Evolutionary conservation across 78 protist species (phyloP).

Genomic region (slime mould (Dictyostelium discoideum)): DNA sequence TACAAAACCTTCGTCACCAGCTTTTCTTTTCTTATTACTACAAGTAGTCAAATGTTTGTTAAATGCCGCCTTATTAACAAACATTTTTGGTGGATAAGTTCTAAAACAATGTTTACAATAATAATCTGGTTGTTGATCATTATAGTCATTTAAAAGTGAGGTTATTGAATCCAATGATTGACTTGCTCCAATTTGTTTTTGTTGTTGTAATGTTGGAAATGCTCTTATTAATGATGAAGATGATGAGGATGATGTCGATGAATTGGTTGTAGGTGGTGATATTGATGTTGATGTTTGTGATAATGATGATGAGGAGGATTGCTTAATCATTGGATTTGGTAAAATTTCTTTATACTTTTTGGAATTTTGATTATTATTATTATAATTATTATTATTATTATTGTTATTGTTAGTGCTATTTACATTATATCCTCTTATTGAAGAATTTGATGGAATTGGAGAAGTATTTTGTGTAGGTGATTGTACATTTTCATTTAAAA

Average conservation of each 20-base stretch:
- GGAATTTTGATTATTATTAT: not conserved
- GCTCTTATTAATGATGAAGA: not conserved
- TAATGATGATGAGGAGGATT: not conserved
- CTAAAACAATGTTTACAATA: conserved; percentile 79
- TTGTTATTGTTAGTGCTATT: not conserved
- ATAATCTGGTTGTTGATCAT: conserved; percentile 22
- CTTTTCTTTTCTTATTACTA: conserved; percentile 77
- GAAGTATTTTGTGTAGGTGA: not conserved
- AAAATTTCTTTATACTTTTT: not conserved
- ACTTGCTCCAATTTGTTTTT: not conserved
- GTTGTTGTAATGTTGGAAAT: not conserved
- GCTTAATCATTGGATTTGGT: conserved; percentile 8
- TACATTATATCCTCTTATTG: conserved; percentile 7
- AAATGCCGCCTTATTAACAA: conserved; percentile 69
- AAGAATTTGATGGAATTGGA: not conserved
- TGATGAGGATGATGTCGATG: not conserved
- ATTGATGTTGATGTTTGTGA: not conserved
- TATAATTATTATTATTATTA: not conserved
- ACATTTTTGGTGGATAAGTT: conserved; percentile 52
- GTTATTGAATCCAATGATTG: conserved; percentile 15
- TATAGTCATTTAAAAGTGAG: conserved; percentile 18
- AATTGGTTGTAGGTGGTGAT: not conserved
- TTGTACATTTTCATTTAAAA: not conserved
- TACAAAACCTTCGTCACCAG: conserved; percentile 54
- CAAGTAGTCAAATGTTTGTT: conserved; percentile 73